A percentile compares a stretch with the other conserved stretches of the same genome.
Conservation (phyloP, 1,284 basidiomycete species). For the Sporisorium reilianum region DNA sequence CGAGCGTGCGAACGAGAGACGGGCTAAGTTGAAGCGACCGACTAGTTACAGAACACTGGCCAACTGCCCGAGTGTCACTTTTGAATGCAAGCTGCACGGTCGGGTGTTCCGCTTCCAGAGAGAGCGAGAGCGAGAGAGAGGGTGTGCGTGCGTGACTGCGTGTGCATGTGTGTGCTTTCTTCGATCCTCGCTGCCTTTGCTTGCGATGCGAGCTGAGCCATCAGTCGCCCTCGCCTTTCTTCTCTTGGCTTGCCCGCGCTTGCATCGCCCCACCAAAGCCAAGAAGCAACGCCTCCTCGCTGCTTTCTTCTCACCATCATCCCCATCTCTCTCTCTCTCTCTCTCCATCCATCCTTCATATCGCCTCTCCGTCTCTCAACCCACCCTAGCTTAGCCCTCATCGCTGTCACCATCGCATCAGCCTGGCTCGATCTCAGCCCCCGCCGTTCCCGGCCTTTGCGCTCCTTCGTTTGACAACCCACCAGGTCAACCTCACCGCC, state of each 20-base stretch:
- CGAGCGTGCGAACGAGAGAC: background rate
- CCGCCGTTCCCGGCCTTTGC: background rate
- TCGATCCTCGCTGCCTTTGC: conserved; percentile 17
- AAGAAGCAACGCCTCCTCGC: conserved; percentile 1
- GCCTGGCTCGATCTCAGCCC: background rate
- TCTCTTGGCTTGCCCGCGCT: background rate
- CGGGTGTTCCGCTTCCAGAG: conserved; percentile 12
- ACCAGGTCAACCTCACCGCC: background rate
- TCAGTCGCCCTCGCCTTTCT: background rate
- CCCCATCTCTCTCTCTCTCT: background rate
- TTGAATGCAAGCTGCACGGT: conserved; percentile 10
- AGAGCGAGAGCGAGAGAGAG: too few species aligned
- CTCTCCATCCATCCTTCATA: background rate
- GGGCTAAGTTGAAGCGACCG: conserved; percentile 2
- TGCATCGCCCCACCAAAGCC: conserved; percentile 4
- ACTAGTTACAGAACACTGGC: conserved; percentile 7
- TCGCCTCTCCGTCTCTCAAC: background rate
- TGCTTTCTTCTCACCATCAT: conserved; percentile 1
- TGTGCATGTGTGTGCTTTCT: conserved; percentile 12
- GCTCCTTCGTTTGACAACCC: background rate
- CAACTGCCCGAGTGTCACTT: conserved; percentile 11
- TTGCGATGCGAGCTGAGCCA: conserved; percentile 14
- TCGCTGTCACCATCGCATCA: conserved; percentile 4
- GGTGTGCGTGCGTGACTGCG: background rate
- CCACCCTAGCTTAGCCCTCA: background rate